A percentile compares a stretch with the other conserved stretches of the same genome.
Evolutionary conservation across 768 basidiomycete genomes (phyloP).

Genomic region (Serendipita sp.): DNA sequence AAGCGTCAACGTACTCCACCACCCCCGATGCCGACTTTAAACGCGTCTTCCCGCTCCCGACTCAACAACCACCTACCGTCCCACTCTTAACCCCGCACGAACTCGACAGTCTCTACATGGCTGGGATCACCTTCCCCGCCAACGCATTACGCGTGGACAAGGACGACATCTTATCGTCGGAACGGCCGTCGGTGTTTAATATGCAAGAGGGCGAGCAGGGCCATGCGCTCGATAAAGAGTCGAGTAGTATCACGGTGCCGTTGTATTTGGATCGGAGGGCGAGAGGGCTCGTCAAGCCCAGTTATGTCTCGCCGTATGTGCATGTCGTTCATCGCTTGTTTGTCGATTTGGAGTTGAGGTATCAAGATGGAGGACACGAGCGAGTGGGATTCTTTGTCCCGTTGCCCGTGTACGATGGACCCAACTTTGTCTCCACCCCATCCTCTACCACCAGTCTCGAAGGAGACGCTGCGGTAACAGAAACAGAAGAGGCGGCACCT

Average conservation of each 20-base stretch:
- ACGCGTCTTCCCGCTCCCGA: not conserved
- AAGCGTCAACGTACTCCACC: not conserved
- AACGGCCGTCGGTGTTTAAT: not conserved
- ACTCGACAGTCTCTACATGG: not conserved
- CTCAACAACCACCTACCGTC: not conserved
- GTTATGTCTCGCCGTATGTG: not conserved
- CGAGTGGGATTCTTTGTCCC: not conserved
- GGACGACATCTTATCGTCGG: not conserved
- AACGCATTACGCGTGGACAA: not conserved
- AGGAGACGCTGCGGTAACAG: no score
- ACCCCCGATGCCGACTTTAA: not conserved
- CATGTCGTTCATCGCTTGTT: not conserved
- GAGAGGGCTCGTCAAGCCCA: not conserved
- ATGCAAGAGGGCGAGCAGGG: slow-evolving; percentile 2
- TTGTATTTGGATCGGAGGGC: not conserved
- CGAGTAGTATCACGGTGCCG: slow-evolving; percentile 2
- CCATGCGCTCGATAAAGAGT: not conserved
- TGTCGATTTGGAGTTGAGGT: not conserved
- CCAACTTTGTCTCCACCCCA: no score
- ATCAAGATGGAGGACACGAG: not conserved
- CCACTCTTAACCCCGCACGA: not conserved
- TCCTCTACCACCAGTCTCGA: no score
- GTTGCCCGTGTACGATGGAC: slow-evolving; percentile 2
- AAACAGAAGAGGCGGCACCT: no score
- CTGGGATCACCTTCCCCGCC: not conserved